Base-by-base conservation (phyloP, 495 filamentous ascomycete species). In the Immersiella caudata region DNA sequence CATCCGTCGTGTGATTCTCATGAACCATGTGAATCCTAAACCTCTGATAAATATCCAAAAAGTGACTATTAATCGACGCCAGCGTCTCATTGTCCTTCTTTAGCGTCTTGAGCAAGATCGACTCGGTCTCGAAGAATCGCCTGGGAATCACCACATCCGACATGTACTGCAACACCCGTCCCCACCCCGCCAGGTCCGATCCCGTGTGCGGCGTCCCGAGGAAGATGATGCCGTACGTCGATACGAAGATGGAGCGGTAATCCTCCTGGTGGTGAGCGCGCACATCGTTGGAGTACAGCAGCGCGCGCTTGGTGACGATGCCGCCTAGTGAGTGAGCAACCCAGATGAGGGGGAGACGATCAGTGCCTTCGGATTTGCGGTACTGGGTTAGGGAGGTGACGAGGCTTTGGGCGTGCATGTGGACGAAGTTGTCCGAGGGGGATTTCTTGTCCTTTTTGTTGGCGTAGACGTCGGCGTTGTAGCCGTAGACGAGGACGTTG, bases 151-250 rank as follows among this genome's bases (percentile, higher is more conserved):
- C 85, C 0, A 86, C 86, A 33, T 83, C 84, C 68, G 88, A 90
- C 75, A 96, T 91, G 61, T 85, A 85, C 72, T 94, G 90, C 54
- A 93, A 78, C 66, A 92, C 80, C 9, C 85, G 80, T 2, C 90
- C 92, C 91, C 91, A 94, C 76, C 86, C 86, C 8, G 93, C 93
- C 16, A 91, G 73, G 68, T 92, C 89, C 2, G 91, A 87, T 0
- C 93, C 93, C 55, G 86, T 89, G 73, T 96, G 93, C 9, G 93
- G 93, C n/a, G 93, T 96, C 21, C 93, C 93, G 33, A 96, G 83
- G 73, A 96, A 96, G 24, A 96, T 82, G 29, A 96, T 88, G 21
- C 90, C 92, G 65, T 90, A 96, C 0, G 92, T 94, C 2, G 91
- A 93, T 9, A 94, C 89, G 69, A 87, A 93, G 25, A 96, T 87